Evolutionary conservation across 2,329 filamentous ascomycete genomes (phyloP), one percentile per base, ranked within the genome.

Genomic region (Colletotrichum filicis): DNA sequence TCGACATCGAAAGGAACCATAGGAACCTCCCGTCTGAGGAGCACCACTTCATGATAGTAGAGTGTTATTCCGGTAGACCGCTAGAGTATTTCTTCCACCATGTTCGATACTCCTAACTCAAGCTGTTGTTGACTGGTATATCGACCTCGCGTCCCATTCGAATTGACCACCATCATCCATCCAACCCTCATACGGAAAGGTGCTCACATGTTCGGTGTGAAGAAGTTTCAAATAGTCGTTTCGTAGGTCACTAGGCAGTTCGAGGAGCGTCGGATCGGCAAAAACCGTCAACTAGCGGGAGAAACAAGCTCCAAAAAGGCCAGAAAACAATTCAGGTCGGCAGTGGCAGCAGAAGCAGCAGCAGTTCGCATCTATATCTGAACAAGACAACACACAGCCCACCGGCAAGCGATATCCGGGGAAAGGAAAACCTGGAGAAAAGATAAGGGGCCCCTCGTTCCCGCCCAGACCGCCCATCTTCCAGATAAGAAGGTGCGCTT

Each of bases 401-500:
- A 37, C 61, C n/a, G 49, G 49, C 46, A 64, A 37, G 30, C 46
- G 7, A 64, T 37, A 35, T 64, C 30, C 30, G 61, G 46, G 46
- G 61, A 64, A 64, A 64, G 30, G 46, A 64, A 42, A 64, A 64
- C 30, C 61, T 55, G 61, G 46, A 64, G 61, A 64, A 64, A 24
- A 53, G 61, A 64, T 64, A 64, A 64, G 61, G 61, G 30, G n/a
- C 19, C 46, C n/a, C 7, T 55, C 61, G 19, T 55, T 42, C 16
- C 61, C 30, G 30, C 61, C n/a, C 49, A 55, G 61, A 55, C 61
- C 58, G 35, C 35, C 22, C 58, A 46, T 61, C 58, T 19, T 26
- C 35, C n/a, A 64, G 61, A 64, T 64, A 64, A 64, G 61, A 64
- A 64, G 61, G 30, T 55, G 37, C 61, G 30, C 61, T 64, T 55